Evolutionary conservation across 176 grass and related monocot genomes (phyloP).

Genomic region (Secale cereale): DNA sequence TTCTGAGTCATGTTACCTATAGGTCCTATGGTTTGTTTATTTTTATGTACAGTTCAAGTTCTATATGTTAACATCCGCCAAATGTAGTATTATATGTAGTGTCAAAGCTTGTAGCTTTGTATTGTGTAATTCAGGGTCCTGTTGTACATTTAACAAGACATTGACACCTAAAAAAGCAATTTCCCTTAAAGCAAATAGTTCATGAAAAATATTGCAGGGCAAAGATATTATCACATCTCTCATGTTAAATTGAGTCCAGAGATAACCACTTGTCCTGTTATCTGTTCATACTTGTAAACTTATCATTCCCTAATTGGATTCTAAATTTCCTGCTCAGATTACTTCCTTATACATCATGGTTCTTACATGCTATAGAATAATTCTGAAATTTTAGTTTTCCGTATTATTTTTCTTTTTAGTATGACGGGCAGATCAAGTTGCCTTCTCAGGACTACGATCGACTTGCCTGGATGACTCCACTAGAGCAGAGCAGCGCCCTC

Average conservation of each 20-base stretch:
- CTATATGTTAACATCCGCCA: too few species aligned
- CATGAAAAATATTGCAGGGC: neutral
- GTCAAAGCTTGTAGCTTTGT: neutral
- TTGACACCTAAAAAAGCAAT: neutral
- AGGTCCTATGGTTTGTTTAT: neutral
- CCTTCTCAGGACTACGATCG: conserved; percentile 65
- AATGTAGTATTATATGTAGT: too few species aligned
- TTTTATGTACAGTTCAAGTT: neutral
- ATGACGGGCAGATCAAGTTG: conserved; percentile 55
- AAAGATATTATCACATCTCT: neutral
- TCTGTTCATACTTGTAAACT: neutral
- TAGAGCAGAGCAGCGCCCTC: neutral
- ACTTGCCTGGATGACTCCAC: neutral
- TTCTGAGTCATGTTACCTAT: neutral
- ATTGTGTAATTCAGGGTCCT: neutral
- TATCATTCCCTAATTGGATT: neutral
- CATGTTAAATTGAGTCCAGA: neutral
- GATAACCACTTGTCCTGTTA: neutral
- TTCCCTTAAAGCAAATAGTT: conserved; percentile 12
- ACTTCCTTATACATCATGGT: conserved; percentile 4
- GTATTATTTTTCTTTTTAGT: conserved; percentile 32
- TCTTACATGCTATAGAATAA: neutral
- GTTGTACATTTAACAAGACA: neutral
- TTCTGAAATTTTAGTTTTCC: neutral
- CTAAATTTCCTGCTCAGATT: neutral